Conservation (phyloP, 176 grass and related monocot genomes). For the Phoenix dactylifera region DNA sequence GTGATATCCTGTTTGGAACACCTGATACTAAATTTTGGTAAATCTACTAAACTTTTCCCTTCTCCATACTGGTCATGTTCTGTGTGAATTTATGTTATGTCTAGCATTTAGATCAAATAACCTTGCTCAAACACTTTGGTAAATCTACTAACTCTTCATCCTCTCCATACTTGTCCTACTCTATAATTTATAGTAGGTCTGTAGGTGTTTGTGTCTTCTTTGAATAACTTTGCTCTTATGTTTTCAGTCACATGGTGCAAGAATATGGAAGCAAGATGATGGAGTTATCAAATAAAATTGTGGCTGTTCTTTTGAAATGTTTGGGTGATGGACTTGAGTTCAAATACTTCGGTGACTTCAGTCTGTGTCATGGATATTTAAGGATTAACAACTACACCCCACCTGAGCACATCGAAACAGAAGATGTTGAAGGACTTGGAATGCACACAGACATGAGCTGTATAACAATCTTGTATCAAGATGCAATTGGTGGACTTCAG, state of each 20-base stretch:
- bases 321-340: slow-evolving; percentile 2
- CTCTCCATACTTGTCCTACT: no score
- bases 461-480: slow-evolving; percentile 5
- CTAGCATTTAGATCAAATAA: no score
- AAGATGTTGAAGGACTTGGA: slow-evolving; percentile 5
- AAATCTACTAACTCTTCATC: no score
- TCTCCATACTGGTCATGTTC: no score
- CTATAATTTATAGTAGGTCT: no score
- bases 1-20: background rate
- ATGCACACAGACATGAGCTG: slow-evolving; percentile 18
- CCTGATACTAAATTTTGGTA: background rate
- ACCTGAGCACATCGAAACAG: background rate
- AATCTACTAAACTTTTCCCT: background rate
- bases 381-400: slow-evolving; percentile 9
- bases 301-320: slow-evolving; percentile 1
- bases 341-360: slow-evolving; percentile 3
- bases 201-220: no score
- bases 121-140: no score
- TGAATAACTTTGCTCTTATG: background rate
- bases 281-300: background rate
- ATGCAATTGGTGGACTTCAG: slow-evolving; percentile 1
- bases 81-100: no score
- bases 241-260: background rate
- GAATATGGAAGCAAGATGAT: slow-evolving; percentile 3
- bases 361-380: slow-evolving; percentile 4